Conservation (phyloP, 2,329 filamentous ascomycete species). For the Diplodia seriata region DNA sequence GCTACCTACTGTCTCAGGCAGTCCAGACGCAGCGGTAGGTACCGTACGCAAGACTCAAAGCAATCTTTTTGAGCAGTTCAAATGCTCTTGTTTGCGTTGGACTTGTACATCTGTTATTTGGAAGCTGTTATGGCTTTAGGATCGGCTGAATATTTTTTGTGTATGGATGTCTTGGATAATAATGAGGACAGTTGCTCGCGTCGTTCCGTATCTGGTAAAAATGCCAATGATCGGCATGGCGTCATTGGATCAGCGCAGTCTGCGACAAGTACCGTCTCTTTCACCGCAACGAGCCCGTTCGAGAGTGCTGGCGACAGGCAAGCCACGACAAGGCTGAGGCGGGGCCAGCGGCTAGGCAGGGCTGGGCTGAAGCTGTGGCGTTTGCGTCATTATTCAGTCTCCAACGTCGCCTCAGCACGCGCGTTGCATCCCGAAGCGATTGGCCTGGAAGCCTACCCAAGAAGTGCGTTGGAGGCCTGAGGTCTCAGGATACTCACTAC, state of each 20-base stretch:
- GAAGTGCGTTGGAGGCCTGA: not conserved
- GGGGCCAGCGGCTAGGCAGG: constrained; percentile 14
- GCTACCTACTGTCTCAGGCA: not conserved
- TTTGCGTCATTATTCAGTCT: constrained; percentile 17
- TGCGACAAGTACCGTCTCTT: constrained; percentile 9
- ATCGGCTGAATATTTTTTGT: no score
- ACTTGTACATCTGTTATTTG: not conserved
- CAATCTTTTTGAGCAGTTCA: not conserved
- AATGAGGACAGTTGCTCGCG: not conserved
- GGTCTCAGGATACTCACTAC: not conserved
- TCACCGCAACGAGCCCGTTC: not conserved
- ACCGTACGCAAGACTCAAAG: not conserved
- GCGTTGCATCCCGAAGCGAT: not conserved
- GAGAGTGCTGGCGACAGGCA: not conserved
- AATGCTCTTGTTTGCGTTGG: not conserved
- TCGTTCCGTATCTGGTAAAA: not conserved
- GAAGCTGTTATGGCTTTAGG: not conserved
- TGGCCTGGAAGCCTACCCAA: not conserved
- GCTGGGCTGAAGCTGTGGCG: constrained; percentile 13
- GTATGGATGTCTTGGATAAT: not conserved
- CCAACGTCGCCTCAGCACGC: constrained; percentile 7
- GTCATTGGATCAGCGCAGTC: not conserved
- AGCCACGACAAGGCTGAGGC: constrained; percentile 10
- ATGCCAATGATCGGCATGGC: constrained; percentile 14
- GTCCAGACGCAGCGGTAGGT: not conserved